Evolutionary conservation across 176 grass and related monocot genomes (phyloP), one percentile per base, ranked within the genome.

Genomic region (Dactylis glomerata): DNA sequence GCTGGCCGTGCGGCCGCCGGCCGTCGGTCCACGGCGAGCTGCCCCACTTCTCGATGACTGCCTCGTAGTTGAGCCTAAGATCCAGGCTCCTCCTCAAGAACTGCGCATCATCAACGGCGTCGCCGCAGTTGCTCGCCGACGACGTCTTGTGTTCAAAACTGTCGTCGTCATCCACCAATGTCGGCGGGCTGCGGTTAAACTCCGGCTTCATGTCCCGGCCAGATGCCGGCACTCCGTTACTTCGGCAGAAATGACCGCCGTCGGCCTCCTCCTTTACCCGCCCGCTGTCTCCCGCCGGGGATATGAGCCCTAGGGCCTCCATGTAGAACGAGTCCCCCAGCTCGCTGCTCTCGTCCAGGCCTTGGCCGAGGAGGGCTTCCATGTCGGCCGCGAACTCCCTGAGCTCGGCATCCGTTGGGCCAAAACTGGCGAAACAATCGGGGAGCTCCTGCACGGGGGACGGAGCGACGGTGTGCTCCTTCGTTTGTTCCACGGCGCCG

Each of bases 381-480:
- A 98, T 98, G 83, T 95, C 90, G 6, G 93, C 91, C 20, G 96
- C 96, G 76, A 98, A 98, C 77, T 98, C 96, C 6, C 86, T 84
- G 52, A 98, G 88, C 34, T 95, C 93, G 1, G 83, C 77, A 54
- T 95, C 96, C 9, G 93, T 92, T 27, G 96, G 93, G 75, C 84
- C 88, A 68, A 92, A 87, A 28, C 36, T 41, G 10, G 83, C 17
- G 36, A 77, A 54, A 27, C 81, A 30, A 31, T 84, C 85, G 31
- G 89, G 73, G 86, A 88, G 64, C 66, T 79, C 41, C 40, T 89
- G 87, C 72, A 90, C 83, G 3, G 86, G 76, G 33, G 93, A 86
- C 26, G 50, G 27, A 8, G 42, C 22, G 3, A 3, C 69, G 16
- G 33, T 40, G 1, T 31, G 15, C 10, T 32, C 28, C 79, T 37